These are phyloP conservation scores for Xerocomellus dryophilus DNA, from an alignment of 768 basidiomycete species.

Conservation along the genomic window DNA sequence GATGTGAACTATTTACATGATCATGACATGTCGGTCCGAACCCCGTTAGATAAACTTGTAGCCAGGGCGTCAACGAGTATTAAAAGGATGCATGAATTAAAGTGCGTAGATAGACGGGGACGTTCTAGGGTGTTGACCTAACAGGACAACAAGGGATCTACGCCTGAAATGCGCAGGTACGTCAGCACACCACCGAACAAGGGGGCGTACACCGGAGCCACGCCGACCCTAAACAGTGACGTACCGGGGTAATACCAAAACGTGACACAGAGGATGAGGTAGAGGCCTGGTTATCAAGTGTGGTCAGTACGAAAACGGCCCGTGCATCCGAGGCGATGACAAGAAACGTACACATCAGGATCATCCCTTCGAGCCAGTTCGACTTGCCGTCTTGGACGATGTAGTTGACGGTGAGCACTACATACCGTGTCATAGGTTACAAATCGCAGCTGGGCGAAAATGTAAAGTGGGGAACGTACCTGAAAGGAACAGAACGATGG, in stretches of 20 bases:
- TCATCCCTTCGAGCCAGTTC: constrained; percentile 89
- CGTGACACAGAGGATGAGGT: constrained; percentile 52
- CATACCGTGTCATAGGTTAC: neutral
- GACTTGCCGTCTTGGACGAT: constrained; percentile 83
- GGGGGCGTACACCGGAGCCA: neutral
- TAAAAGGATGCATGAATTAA: neutral
- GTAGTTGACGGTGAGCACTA: constrained; percentile 82
- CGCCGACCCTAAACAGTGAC: constrained; percentile 4
- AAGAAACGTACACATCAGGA: constrained; percentile 56
- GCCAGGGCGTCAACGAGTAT: neutral
- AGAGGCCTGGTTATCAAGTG: constrained; percentile 39
- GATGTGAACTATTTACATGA: constrained; percentile 6
- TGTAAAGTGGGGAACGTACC: constrained; percentile 20
- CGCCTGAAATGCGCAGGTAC: constrained; percentile 1
- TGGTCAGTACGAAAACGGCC: neutral
- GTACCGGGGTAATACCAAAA: constrained; percentile 54
- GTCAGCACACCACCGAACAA: constrained; percentile 3
- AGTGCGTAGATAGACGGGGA: neutral
- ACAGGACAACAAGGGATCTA: neutral
- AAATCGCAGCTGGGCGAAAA: neutral
- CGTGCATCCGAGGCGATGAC: no score
- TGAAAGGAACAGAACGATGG: constrained; percentile 30
- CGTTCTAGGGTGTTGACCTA: neutral
- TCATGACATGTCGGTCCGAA: constrained; percentile 11
- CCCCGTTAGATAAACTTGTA: neutral